Base-by-base conservation (phyloP, 192 early-diverging fungal species). In the Spinellus fusiger region DNA sequence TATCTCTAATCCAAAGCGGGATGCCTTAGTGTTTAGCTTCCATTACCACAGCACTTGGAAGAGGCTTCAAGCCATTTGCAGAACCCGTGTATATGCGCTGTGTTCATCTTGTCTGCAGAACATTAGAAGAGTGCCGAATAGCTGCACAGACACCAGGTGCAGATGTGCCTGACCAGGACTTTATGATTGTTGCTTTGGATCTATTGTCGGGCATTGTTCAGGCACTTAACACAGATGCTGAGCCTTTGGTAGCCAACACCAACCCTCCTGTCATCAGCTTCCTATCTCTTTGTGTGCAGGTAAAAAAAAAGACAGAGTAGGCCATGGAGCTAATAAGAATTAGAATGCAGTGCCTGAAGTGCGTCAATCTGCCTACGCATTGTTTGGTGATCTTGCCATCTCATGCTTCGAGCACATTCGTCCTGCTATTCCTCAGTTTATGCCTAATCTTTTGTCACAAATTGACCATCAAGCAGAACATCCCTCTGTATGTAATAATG, bases 341-440 rank as follows among this genome's bases (percentile, higher is more conserved):
- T 40, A 84, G 77, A 80, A 89, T 57, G 54, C 40, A 3, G 69
- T 71, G 22, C 50, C 72, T n/a, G 72, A 98, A 62, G 94, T 99
- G 31, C 87, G 93, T 53, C 95, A 98, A 74, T 93, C 90, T 33
- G 87, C 98, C 13, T 98, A 91, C 76, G 96, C 95, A 6, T 84
- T 99, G 35, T 77, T 99, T 23, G 98, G 98, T 35, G 98, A 99
- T 70, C 79, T 99, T 63, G 88, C 93, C n/a, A 95, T 95, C 54
- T 83, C 86, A 57, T 87, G 85, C 59, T 99, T 95, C 73, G 68
- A 74, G 57, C 84, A 89, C 31, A 77, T 99, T 16, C 80, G 80
- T 64, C 85, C 93, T n/a, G 86, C 85, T 64, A 68, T 98, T 56
- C 79, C 83, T 33, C 80, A 80, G 15, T 85, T 97, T 67, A 85